Evolutionary conservation across 495 filamentous ascomycete genomes (phyloP).

Genomic region (Aspergillus ostianus): DNA sequence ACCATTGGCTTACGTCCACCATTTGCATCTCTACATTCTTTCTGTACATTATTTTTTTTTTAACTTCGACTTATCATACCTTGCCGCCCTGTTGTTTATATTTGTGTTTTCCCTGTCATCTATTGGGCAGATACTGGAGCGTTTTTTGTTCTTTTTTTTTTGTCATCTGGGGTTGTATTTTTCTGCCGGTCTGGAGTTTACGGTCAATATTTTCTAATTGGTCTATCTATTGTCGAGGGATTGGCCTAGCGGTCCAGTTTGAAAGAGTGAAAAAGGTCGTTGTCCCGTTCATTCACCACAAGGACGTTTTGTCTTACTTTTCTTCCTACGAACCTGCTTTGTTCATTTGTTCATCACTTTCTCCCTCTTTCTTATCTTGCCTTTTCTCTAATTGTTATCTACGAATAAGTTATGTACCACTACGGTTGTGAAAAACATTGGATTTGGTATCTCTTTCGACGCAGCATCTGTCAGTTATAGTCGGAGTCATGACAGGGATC

Average conservation of each 20-base stretch:
- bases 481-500: background rate
- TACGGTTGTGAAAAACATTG: background rate
- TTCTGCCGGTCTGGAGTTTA: background rate
- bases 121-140: background rate
- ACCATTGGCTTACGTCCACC: background rate
- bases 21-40: slow-evolving; percentile 12
- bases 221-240: background rate
- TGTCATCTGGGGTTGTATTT: background rate
- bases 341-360: background rate
- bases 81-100: slow-evolving; percentile 1
- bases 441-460: background rate
- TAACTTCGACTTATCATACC: slow-evolving; percentile 3
- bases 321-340: background rate
- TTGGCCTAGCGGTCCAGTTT: background rate
- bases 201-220: background rate
- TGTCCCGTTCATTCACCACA: background rate
- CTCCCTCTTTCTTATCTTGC: background rate
- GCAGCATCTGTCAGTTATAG: background rate
- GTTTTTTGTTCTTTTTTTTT: background rate
- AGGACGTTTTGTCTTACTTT: background rate
- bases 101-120: slow-evolving; percentile 1
- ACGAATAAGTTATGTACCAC: background rate
- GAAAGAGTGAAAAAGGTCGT: background rate
- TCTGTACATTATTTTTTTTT: slow-evolving; percentile 18
- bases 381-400: background rate